These are phyloP conservation scores for Solanum appendiculatum DNA, from an alignment of 257 asterid genomes.

Conservation along the genomic window DNA sequence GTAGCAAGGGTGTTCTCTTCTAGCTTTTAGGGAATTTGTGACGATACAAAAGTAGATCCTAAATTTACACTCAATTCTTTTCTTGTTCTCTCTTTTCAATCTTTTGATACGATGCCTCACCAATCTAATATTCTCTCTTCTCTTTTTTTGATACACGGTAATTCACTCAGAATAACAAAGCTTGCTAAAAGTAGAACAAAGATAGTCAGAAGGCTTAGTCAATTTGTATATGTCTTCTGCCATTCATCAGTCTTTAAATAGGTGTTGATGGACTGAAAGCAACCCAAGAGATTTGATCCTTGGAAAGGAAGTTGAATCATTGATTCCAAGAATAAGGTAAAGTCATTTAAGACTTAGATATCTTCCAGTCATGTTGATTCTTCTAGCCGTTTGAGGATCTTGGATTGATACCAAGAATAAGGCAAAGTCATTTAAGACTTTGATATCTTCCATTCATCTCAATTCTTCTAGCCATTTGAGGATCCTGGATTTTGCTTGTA, in stretches of 20 bases:
- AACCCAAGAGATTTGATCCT: not conserved
- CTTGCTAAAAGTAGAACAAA: not conserved
- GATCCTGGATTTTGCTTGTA: too few species aligned
- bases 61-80: not conserved
- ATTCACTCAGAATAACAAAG: not conserved
- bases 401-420: too few species aligned
- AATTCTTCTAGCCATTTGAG: too few species aligned
- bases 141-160: not conserved
- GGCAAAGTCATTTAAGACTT: too few species aligned
- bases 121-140: not conserved
- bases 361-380: too few species aligned
- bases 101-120: not conserved
- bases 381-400: too few species aligned
- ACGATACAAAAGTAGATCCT: not conserved
- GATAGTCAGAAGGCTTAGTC: not conserved
- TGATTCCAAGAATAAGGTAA: not conserved
- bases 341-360: not conserved
- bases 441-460: too few species aligned
- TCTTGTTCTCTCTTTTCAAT: not conserved
- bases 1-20: not conserved
- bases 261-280: not conserved
- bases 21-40: too few species aligned
- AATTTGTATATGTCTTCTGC: not conserved
- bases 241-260: not conserved
- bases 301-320: not conserved